Base-by-base conservation (phyloP, 2,329 filamentous ascomycete species). In the Venturia effusa region DNA sequence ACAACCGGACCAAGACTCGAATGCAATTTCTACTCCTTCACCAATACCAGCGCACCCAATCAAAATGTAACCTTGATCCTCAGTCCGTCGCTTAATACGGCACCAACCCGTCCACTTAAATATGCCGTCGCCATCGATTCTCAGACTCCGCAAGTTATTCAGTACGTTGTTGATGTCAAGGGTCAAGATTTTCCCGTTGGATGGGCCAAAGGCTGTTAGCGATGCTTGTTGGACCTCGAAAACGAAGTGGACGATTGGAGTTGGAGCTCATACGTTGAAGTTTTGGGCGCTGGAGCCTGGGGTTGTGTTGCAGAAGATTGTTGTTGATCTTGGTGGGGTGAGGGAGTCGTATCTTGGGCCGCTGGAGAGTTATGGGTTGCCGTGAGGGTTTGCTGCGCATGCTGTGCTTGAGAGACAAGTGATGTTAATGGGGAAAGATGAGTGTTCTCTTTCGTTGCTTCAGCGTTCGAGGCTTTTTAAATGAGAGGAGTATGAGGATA, bases 1-100 rank as follows among this genome's bases (percentile, higher is more conserved):
- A 75, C 75, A 3, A 76, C 77, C 13, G 81, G 77, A 0, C 84
- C 85, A 0, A 79, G 79, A 4, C 77, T 88, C 10, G 80, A 84
- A 67, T 89, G 87, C 70, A 77, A 82, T 62, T 69, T 88, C 65
- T 88, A 85, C 72, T 77, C 85, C 15, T 88, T 86, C 74, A 83
- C 80, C 54, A 72, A 72, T 65, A 71, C 70, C 6, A 65, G 67
- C 32, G 69, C 70, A 1, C 62, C 68, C 8, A 67, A 68, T 6
- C 69, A 69, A 1, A 17, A 61, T 37, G 30, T 64, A 32, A 39
- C 63, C 0, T 15, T 64, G 13, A 40, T 61, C 32, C 63, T 65
- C 30, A 22, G 37, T 27, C 63, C 59, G 34, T 63, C 59, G 22
- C 39, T 65, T 15, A 65, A 65, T 37, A 59, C 51, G 13, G 24